Evolutionary conservation across 2,329 filamentous ascomycete genomes (phyloP).

Genomic region (Penicillium sp.): DNA sequence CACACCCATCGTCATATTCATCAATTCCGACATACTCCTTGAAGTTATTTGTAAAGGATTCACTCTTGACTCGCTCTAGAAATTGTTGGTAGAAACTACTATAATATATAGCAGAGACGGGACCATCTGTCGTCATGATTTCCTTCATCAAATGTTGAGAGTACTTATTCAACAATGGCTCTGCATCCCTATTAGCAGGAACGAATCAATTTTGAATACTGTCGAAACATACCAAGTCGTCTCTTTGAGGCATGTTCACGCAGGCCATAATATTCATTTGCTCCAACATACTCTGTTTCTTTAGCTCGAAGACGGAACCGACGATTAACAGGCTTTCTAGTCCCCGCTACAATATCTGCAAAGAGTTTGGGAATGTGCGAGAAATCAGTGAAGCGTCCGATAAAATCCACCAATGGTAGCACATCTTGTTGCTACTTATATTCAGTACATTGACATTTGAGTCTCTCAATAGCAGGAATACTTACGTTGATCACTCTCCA

Average conservation of each 20-base stretch:
- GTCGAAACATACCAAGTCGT: too few species aligned
- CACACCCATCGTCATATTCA: neutral
- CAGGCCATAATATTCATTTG: too few species aligned
- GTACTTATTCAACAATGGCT: too few species aligned
- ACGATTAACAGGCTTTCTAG: neutral
- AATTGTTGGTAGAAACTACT: too few species aligned
- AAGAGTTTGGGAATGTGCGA: neutral
- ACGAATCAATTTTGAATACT: too few species aligned
- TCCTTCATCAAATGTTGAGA: too few species aligned
- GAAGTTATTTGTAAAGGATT: neutral
- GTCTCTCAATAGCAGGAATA: neutral
- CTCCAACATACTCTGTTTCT: neutral
- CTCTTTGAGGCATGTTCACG: too few species aligned
- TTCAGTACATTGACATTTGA: neutral
- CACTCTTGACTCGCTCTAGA: too few species aligned
- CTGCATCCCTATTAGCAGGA: too few species aligned
- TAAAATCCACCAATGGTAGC: neutral
- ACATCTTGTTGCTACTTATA: neutral
- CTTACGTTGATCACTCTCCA: slow-evolving; percentile 18
- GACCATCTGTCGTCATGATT: too few species aligned
- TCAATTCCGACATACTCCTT: neutral
- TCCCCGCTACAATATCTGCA: neutral
- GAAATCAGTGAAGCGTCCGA: neutral
- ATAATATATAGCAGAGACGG: too few species aligned
- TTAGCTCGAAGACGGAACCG: neutral